A percentile compares a stretch with the other conserved stretches of the same genome.
Conservation (phyloP, 345 rosid species). For the Arabidopsis arenosa region DNA sequence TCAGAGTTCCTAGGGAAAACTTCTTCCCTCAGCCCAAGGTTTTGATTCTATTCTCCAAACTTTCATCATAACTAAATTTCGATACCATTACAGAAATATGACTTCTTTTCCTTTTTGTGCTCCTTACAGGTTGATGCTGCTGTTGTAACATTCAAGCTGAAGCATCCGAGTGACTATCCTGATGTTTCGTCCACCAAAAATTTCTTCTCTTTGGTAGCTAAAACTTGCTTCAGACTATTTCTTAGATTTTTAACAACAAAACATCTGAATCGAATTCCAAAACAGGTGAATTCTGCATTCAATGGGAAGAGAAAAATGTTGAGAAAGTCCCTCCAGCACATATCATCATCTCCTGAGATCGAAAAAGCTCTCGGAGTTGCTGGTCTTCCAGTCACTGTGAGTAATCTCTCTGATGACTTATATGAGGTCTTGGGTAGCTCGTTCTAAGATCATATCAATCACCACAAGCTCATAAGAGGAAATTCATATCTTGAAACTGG, state of each 20-base stretch:
- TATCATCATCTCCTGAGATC: slow-evolving; percentile 65
- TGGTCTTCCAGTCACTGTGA: slow-evolving; percentile 74
- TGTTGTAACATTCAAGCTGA: slow-evolving; percentile 77
- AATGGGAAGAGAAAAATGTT: slow-evolving; percentile 89
- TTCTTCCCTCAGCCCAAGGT: slow-evolving; percentile 94
- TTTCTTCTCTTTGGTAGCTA: slow-evolving; percentile 85
- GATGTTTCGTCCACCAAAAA: slow-evolving; percentile 72
- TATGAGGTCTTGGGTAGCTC: not conserved
- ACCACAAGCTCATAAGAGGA: not conserved
- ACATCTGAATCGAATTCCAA: slow-evolving; percentile 25
- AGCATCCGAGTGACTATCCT: slow-evolving; percentile 78
- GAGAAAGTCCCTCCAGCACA: slow-evolving; percentile 80
- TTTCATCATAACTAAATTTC: slow-evolving; percentile 4
- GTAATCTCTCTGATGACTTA: slow-evolving; percentile 34
- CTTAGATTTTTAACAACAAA: slow-evolving; percentile 2
- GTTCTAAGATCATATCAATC: not conserved
- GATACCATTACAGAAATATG: slow-evolving; percentile 1
- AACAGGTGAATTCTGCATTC: slow-evolving; percentile 87
- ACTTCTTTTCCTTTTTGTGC: too few species aligned
- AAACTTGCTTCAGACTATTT: slow-evolving; percentile 15
- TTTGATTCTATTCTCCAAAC: slow-evolving; percentile 16
- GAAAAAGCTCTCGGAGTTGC: slow-evolving; percentile 68
- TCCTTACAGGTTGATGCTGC: slow-evolving; percentile 90
- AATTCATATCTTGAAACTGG: not conserved
- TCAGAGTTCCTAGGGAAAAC: slow-evolving; percentile 77